Evolutionary conservation across 164 flowering plant genomes (phyloP), one percentile per base, ranked within the genome.

Genomic region (Chloranthus sessilifolius): DNA sequence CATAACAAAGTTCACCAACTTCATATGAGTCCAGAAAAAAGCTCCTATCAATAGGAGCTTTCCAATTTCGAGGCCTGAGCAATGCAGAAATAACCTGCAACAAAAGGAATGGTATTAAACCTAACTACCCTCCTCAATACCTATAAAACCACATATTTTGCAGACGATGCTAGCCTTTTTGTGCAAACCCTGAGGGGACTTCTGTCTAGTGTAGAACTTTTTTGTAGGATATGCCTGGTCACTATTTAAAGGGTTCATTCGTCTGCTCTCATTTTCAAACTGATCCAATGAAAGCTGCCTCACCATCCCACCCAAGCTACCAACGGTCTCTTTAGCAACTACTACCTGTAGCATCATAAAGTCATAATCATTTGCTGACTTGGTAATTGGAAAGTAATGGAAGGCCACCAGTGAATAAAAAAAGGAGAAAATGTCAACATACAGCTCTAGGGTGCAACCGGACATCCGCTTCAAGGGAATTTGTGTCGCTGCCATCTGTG

Each of bases 361-460:
- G 24, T 51, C 10, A n/a, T n/a, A n/a, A n/a, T n/a, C n/a, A n/a
- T n/a, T n/a, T 26, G 60, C 33, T 30, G 56, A 37, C 38, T 33
- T 55, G 35, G 21, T 34, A 56, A 34, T 49, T 41, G 28, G 19
- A 57, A 34, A 25, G 39, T 8, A 11, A 24, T 15, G 8, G 34
- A 61, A 35, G 38, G 21, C 15, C 53, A n/a, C 3, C 14, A 11
- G 12, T 22, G 26, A 45, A 15, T 5, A 15, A 26, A 12, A 44
- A 25, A 44, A 5, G 17, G 9, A 25, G 27, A 44, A n/a, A 21
- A 41, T 19, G 44, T 27, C 27, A n/a, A 37, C 90, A 62, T 87
- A 94, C 99, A 65, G 99, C 99, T 85, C 96, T 81, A 9, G 95
- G 78, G 57, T 89, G 97, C 58, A 94, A 95, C n/a, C 83, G 88